phyloP scores from a whole-genome alignment of 1,284 basidiomycete species.

The Ceratobasidium sp. region DNA sequence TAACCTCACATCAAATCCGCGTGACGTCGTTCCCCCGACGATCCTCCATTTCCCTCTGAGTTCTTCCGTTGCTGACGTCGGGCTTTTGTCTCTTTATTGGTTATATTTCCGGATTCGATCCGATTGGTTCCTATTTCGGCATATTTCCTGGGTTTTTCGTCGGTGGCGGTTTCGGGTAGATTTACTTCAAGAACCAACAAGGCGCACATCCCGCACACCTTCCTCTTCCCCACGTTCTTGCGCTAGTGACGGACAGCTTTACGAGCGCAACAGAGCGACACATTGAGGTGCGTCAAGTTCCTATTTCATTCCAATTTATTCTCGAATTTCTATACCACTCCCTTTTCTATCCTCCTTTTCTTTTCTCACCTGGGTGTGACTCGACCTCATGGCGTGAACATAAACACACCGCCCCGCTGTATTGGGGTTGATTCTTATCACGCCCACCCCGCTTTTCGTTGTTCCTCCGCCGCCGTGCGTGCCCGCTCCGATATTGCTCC shows the following conservation, averaged over 20 bases:
- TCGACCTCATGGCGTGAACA: background rate
- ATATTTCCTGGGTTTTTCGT: background rate
- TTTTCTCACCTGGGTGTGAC: background rate
- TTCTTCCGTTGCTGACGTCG: slow-evolving; percentile 12
- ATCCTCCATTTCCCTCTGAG: slow-evolving; percentile 1
- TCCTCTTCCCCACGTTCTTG: slow-evolving; percentile 80
- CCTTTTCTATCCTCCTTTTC: background rate
- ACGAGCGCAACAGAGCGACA: slow-evolving; percentile 95
- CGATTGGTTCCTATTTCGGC: slow-evolving; percentile 7
- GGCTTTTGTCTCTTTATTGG: background rate
- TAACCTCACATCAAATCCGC: background rate
- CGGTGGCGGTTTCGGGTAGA: slow-evolving; percentile 60
- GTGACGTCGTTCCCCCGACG: slow-evolving; percentile 22
- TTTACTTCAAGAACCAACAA: slow-evolving; percentile 95
- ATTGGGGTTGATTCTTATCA: background rate
- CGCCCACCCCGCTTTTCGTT: slow-evolving; percentile 5
- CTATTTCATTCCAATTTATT: slow-evolving; percentile 44
- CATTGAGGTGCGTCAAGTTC: slow-evolving; percentile 76
- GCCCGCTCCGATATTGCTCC: slow-evolving; percentile 35
- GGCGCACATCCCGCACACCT: slow-evolving; percentile 82
- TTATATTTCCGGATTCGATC: background rate
- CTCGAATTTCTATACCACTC: background rate
- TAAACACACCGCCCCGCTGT: background rate
- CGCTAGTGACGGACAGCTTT: slow-evolving; percentile 91
- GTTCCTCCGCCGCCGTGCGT: slow-evolving; percentile 14